phyloP scores from a whole-genome alignment of 805 yeast species.

The Candida krabiensis region DNA sequence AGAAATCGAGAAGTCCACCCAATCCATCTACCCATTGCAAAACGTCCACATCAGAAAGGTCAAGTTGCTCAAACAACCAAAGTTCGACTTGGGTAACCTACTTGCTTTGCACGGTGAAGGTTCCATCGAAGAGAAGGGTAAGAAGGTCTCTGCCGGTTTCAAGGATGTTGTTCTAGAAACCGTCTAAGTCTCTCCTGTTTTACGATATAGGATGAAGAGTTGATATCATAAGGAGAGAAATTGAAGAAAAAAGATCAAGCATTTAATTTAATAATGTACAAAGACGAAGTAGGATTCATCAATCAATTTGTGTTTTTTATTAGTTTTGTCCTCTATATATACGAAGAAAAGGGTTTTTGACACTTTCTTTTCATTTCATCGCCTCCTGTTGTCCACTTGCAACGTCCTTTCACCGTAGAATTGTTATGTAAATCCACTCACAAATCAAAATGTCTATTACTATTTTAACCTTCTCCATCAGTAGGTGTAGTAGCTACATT shows the following conservation, averaged over 20 bases:
- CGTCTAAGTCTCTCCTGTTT: conserved; percentile 55
- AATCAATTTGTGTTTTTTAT: background rate
- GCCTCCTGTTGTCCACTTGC: background rate
- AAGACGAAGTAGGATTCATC: conserved; percentile 3
- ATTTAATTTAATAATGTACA: conserved; percentile 5
- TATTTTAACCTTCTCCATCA: too few relatives aligned
- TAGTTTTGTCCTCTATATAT: conserved; percentile 5
- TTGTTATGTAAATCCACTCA: too few relatives aligned
- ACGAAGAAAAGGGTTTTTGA: background rate
- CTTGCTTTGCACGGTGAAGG: conserved; percentile 97
- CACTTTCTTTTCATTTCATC: background rate
- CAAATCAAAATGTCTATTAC: too few relatives aligned
- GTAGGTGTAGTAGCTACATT: too few relatives aligned
- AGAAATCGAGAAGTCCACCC: conserved; percentile 96
- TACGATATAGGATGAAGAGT: background rate
- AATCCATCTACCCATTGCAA: conserved; percentile 94
- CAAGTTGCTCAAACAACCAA: conserved; percentile 97
- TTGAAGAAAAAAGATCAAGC: conserved; percentile 1
- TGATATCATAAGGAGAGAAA: conserved; percentile 1
- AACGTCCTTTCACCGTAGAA: too few relatives aligned
- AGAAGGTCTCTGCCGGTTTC: conserved; percentile 93
- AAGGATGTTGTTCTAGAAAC: conserved; percentile 98
- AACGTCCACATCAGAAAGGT: conserved; percentile 99
- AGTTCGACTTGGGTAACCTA: conserved; percentile 95
- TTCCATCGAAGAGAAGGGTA: conserved; percentile 93